A percentile compares a stretch with the other conserved stretches of the same genome.
These are phyloP conservation scores for Ogataea nakhonphanomensis DNA, from an alignment of 805 yeast genomes.

Conservation along the genomic window DNA sequence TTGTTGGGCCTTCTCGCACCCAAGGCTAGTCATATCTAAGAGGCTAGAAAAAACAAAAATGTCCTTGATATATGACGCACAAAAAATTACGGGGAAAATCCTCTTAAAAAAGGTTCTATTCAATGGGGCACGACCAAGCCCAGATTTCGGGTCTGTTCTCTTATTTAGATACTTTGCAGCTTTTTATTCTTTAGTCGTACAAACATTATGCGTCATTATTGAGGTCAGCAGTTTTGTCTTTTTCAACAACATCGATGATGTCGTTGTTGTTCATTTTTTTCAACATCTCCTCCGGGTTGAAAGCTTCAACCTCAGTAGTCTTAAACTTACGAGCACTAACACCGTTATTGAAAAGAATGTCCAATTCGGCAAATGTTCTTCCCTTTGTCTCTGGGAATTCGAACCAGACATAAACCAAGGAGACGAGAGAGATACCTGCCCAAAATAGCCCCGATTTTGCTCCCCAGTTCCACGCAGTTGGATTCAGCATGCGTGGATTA, in stretches of 20 bases:
- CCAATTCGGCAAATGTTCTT: conserved; percentile 2
- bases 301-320: conserved; percentile 1
- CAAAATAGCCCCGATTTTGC: conserved; percentile 1
- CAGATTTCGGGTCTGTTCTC: too few relatives aligned
- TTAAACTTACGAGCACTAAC: background rate
- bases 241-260: background rate
- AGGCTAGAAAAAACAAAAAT: too few relatives aligned
- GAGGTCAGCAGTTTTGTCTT: background rate
- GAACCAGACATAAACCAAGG: background rate
- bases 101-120: too few relatives aligned
- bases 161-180: too few relatives aligned
- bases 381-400: conserved; percentile 2
- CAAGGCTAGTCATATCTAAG: too few relatives aligned
- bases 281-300: background rate
- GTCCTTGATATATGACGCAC: too few relatives aligned
- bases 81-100: too few relatives aligned
- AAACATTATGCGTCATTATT: too few relatives aligned
- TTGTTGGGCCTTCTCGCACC: too few relatives aligned
- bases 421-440: background rate
- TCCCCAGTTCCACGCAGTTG: conserved; percentile 4
- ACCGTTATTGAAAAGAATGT: background rate
- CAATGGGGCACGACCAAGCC: too few relatives aligned
- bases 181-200: too few relatives aligned
- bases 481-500: background rate
- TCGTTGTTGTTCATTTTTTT: conserved; percentile 1